Evolutionary conservation across 2,329 filamentous ascomycete genomes (phyloP).

Genomic region (Xylariaceae sp.): DNA sequence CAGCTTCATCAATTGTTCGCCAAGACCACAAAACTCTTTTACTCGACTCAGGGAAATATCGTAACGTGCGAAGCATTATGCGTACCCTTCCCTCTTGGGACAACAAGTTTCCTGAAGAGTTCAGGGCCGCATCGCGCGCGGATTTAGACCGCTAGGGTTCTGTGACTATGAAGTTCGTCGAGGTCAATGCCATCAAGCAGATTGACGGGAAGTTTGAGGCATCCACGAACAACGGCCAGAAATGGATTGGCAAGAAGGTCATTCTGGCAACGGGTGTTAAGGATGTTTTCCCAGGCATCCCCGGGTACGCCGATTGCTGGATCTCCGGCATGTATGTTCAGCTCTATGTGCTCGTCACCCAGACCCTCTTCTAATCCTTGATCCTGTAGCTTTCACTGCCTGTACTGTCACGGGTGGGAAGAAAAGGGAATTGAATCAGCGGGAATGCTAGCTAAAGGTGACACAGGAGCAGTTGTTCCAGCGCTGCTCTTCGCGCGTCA

Average conservation of each 20-base stretch:
- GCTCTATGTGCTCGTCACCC: not conserved
- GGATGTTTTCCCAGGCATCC: conserved; percentile 48
- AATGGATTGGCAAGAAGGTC: conserved; percentile 49
- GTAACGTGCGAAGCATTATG: conserved; percentile 3
- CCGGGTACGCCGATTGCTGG: conserved; percentile 55
- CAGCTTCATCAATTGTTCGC: conserved; percentile 3
- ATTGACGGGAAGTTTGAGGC: conserved; percentile 16
- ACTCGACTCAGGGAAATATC: conserved; percentile 10
- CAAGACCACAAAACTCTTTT: conserved; percentile 5
- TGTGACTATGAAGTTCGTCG: not conserved
- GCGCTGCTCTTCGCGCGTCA: conserved; percentile 6
- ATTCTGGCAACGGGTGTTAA: conserved; percentile 52
- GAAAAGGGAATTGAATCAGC: conserved; percentile 40
- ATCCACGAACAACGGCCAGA: conserved; percentile 39
- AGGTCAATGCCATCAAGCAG: conserved; percentile 7
- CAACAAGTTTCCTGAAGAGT: conserved; percentile 4
- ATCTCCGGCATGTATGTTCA: conserved; percentile 41
- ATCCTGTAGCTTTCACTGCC: conserved; percentile 50
- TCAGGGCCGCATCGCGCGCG: not conserved
- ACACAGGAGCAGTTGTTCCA: not conserved
- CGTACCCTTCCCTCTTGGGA: conserved; percentile 17
- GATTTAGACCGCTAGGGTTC: too few species aligned
- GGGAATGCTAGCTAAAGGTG: conserved; percentile 8
- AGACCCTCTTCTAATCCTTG: not conserved
- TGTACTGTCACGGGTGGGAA: conserved; percentile 59